Conservation (phyloP, 331 rosid species). For the Malus hybrid region DNA sequence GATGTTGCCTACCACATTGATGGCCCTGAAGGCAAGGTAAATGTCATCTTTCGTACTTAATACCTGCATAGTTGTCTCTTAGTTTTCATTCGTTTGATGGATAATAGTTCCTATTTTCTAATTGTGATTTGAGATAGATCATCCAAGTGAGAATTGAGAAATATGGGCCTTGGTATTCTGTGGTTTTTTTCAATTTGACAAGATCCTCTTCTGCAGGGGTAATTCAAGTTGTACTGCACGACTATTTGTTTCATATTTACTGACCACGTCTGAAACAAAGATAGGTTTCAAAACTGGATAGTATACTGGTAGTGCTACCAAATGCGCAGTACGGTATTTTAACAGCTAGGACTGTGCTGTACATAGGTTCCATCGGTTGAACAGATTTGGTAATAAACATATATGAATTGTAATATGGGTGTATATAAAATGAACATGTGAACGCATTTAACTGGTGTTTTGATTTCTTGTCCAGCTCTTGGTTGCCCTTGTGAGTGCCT, state of each 20-base stretch:
- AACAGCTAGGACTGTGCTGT: background rate
- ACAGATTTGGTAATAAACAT: background rate
- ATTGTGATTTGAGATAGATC: background rate
- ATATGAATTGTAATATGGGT: background rate
- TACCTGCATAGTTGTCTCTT: background rate
- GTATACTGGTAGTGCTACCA: background rate
- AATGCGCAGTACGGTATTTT: background rate
- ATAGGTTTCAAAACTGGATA: background rate
- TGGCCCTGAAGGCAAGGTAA: slow-evolving; percentile 60
- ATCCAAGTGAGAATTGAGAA: background rate
- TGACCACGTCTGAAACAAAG: background rate
- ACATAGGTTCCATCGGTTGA: background rate
- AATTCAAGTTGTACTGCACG: background rate
- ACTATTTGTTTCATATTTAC: background rate
- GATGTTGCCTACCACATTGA: slow-evolving; percentile 61
- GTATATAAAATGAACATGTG: background rate
- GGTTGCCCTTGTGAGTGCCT: slow-evolving; percentile 84
- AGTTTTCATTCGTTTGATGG: background rate
- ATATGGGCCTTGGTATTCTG: background rate
- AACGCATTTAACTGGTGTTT: background rate
- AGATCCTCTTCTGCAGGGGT: background rate
- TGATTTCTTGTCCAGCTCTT: slow-evolving; percentile 49
- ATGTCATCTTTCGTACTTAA: background rate
- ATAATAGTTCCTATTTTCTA: background rate
- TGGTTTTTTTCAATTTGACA: background rate